These are phyloP conservation scores for Hibiscus trionum DNA, from an alignment of 345 rosid genomes.

Conservation along the genomic window DNA sequence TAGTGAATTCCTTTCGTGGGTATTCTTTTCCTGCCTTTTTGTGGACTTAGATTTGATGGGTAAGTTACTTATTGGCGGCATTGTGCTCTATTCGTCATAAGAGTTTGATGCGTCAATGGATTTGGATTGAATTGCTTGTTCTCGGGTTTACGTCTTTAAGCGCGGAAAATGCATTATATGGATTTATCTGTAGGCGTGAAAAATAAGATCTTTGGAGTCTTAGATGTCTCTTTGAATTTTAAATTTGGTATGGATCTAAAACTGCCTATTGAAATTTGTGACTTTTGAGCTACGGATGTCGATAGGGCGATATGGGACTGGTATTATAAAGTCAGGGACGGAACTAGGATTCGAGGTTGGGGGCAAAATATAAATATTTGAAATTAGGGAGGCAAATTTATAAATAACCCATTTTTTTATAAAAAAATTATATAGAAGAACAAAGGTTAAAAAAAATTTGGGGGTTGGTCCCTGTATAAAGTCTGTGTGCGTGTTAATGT, in stretches of 20 bases:
- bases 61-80: neutral
- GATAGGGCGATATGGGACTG: neutral
- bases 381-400: too few relatives aligned
- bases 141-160: too few relatives aligned
- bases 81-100: neutral
- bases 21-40: too few relatives aligned
- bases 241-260: neutral
- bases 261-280: neutral
- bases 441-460: too few relatives aligned
- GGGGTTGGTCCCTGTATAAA: neutral
- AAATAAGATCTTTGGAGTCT: neutral
- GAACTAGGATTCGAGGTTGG: too few relatives aligned
- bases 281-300: neutral
- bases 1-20: neutral
- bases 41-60: neutral
- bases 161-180: too few relatives aligned
- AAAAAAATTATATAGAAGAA: too few relatives aligned
- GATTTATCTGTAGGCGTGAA: neutral
- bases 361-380: too few relatives aligned
- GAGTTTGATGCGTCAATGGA: neutral
- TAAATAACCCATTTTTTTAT: too few relatives aligned
- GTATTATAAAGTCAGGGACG: neutral
- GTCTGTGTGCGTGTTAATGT: neutral
- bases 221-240: neutral
- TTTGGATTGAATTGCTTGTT: neutral